Conservation (phyloP, 2,329 filamentous ascomycete species). For the Oidium heveae region DNA sequence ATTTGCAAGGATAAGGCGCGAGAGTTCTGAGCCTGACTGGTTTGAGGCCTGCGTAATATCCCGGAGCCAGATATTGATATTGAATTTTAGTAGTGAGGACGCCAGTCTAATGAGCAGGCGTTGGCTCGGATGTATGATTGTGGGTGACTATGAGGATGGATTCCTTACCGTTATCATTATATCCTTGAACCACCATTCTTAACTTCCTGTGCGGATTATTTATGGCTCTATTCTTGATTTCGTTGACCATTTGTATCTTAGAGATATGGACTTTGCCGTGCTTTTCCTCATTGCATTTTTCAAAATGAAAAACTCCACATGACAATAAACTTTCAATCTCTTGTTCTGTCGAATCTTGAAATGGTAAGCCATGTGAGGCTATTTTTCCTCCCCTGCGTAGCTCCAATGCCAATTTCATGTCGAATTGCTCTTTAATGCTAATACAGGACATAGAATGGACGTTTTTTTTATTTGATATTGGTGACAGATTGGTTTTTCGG, state of each 20-base stretch:
- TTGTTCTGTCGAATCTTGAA: background rate
- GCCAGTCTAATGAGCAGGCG: background rate
- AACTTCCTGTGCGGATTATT: background rate
- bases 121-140: slow-evolving; percentile 2
- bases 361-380: background rate
- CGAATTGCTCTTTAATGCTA: background rate
- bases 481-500: background rate
- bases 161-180: slow-evolving; percentile 1
- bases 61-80: background rate
- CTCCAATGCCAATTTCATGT: background rate
- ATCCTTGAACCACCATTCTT: background rate
- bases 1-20: background rate
- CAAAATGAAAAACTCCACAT: background rate
- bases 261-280: background rate
- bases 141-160: slow-evolving; percentile 2
- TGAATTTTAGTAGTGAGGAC: background rate
- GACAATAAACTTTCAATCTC: background rate
- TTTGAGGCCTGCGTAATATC: background rate
- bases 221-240: background rate
- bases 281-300: background rate
- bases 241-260: background rate
- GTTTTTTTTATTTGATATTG: background rate
- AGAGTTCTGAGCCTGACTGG: background rate
- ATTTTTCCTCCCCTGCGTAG: background rate
- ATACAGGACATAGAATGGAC: background rate